phyloP scores from a whole-genome alignment of 306 rosid species.

The Albizia julibrissin region DNA sequence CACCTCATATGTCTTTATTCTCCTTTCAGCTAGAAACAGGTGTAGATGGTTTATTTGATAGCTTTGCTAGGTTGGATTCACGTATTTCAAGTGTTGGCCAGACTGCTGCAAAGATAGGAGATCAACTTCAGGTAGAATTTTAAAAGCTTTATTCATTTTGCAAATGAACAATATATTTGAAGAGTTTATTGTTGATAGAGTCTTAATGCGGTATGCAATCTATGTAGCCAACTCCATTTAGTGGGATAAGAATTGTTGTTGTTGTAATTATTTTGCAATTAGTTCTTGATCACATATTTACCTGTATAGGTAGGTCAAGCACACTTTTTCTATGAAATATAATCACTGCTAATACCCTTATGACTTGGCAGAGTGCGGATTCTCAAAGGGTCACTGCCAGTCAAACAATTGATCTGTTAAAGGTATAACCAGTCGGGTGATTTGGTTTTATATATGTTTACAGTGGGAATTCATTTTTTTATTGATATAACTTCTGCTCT shows the following conservation, averaged over 20 bases:
- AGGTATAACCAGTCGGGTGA: constrained; percentile 54
- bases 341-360: constrained; percentile 37
- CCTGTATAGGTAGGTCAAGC: constrained; percentile 10
- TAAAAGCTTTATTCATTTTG: constrained; percentile 33
- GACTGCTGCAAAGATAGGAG: constrained; percentile 99
- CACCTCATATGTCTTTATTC: neutral
- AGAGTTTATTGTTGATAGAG: neutral
- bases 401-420: constrained; percentile 95
- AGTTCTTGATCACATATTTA: constrained; percentile 25
- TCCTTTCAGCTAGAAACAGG: constrained; percentile 89
- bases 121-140: constrained; percentile 90
- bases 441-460: constrained; percentile 25
- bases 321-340: constrained; percentile 31
- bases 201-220: neutral
- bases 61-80: constrained; percentile 96
- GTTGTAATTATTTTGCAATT: constrained; percentile 20
- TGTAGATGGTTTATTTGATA: constrained; percentile 92
- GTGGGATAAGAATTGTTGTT: neutral
- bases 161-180: neutral
- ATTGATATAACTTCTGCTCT: constrained; percentile 34
- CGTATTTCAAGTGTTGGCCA: constrained; percentile 99
- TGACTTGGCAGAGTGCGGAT: constrained; percentile 91
- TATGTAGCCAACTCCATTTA: neutral
- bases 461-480: constrained; percentile 30
- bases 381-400: constrained; percentile 96